Evolutionary conservation across 2,329 filamentous ascomycete species (phyloP).

Genomic region (Blumeria hordei): DNA sequence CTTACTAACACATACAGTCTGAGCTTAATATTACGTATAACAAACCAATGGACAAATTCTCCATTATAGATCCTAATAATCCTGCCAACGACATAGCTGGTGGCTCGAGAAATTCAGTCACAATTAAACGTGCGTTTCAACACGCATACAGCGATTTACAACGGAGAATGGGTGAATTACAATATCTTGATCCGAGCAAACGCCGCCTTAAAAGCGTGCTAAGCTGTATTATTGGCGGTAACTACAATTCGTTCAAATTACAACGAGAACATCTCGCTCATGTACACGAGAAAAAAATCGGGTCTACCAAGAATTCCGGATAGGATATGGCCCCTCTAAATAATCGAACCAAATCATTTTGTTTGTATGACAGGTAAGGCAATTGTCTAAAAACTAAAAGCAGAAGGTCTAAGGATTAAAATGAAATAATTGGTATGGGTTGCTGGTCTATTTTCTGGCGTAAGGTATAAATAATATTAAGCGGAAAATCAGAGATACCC

Average conservation of each 20-base stretch:
- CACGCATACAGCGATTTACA: constrained; percentile 34
- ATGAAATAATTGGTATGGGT: too few species aligned
- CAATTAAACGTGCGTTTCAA: constrained; percentile 46
- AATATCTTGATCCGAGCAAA: constrained; percentile 11
- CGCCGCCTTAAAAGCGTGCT: constrained; percentile 27
- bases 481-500: too few species aligned
- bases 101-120: constrained; percentile 45
- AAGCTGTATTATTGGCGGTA: constrained; percentile 45
- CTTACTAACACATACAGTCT: constrained; percentile 12
- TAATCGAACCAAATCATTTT: too few species aligned
- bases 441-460: too few species aligned
- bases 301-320: not conserved
- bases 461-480: too few species aligned
- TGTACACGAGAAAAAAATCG: constrained; percentile 5
- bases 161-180: constrained; percentile 29
- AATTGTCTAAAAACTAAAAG: too few species aligned
- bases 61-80: constrained; percentile 83
- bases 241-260: constrained; percentile 49
- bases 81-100: constrained; percentile 70
- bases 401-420: too few species aligned
- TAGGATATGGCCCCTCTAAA: too few species aligned
- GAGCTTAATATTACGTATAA: constrained; percentile 14
- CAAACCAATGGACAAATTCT: constrained; percentile 38
- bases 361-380: too few species aligned
- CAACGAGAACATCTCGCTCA: constrained; percentile 32